Base-by-base conservation (phyloP, 179 eudicot genomes). In the Heliamphora pulchella region DNA sequence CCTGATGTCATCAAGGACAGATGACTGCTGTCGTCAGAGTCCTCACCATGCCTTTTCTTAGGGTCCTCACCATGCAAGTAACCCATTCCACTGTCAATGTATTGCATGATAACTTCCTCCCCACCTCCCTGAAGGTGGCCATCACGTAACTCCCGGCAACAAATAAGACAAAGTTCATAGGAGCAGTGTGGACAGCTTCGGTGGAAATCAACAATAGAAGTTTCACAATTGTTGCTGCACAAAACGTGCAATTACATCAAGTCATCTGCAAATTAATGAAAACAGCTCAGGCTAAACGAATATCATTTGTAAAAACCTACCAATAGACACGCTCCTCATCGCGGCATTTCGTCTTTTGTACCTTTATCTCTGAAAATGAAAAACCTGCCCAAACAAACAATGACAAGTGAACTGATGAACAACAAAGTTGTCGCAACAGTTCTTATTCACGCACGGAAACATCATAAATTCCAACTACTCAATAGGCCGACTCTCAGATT, bases 71-170 rank as follows among this genome's bases (percentile, higher is more conserved):
- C 94, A 61, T 88, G 88, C 80, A 89, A 71, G 80, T 90, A 88
- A 1, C 39, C 17, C 2, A 61, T 17, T 7, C 86, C 90, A 76
- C 80, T 77, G 75, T 88, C 80, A 59, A 74, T 74, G 75, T 65
- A 86, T 2, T 86, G 81, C 64, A 86, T 71, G 31, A 54, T 17
- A 70, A 87, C 84, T 71, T 80, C 89, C 59, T 88, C 81, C 41
- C 78, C 86, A 65, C 84, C 84, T 70, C 86, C 81, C 65, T 69
- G 84, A 1, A 87, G 84, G 62, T 84, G 53, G 15, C 91, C 90
- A 77, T 78, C 85, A 65, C 91, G 94, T 13, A 92, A 61, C 83
- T 91, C 94, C 6, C 78, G 83, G 77, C 93, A 92, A 80, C 94
- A 92, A 18, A 65, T 43, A 62, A 91, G 87, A 69, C 97, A 92